Percentiles rank a stretch among this genome's conserved stretches.
Conservation (phyloP, 768 basidiomycete species). For the Tulasnella sp. region DNA sequence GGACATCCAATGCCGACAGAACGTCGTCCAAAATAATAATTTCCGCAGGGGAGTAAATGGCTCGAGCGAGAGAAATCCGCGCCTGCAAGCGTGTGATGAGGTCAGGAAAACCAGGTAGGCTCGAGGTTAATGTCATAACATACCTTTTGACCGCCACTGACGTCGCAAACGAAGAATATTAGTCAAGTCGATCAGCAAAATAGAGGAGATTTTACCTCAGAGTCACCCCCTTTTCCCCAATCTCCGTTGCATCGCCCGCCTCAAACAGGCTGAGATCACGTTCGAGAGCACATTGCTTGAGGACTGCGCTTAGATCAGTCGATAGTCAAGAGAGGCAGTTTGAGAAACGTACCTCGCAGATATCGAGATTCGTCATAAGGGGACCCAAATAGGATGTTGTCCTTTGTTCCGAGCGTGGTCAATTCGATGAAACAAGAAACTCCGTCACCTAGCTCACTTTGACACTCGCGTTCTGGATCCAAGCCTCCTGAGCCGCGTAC, state of each 20-base stretch:
- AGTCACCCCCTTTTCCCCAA: conserved; percentile 63
- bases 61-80: conserved; percentile 48
- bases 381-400: conserved; percentile 46
- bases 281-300: conserved; percentile 37
- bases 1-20: conserved; percentile 53
- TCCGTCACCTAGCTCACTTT: conserved; percentile 32
- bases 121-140: background rate
- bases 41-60: conserved; percentile 51
- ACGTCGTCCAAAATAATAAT: conserved; percentile 68
- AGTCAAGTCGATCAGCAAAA: background rate
- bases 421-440: background rate
- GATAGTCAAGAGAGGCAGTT: background rate
- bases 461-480: conserved; percentile 77
- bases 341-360: conserved; percentile 31
- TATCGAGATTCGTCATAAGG: conserved; percentile 39
- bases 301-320: conserved; percentile 26
- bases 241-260: conserved; percentile 61
- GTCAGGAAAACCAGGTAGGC: conserved; percentile 25
- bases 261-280: conserved; percentile 43
- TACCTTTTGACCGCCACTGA: conserved; percentile 48
- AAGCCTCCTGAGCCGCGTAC: conserved; percentile 77
- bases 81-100: conserved; percentile 28
- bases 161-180: background rate
- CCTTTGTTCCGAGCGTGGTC: conserved; percentile 35
- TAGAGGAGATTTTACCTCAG: conserved; percentile 31